phyloP scores from a whole-genome alignment of 192 early-diverging fungal genomes.

The Backusella australiensis region DNA sequence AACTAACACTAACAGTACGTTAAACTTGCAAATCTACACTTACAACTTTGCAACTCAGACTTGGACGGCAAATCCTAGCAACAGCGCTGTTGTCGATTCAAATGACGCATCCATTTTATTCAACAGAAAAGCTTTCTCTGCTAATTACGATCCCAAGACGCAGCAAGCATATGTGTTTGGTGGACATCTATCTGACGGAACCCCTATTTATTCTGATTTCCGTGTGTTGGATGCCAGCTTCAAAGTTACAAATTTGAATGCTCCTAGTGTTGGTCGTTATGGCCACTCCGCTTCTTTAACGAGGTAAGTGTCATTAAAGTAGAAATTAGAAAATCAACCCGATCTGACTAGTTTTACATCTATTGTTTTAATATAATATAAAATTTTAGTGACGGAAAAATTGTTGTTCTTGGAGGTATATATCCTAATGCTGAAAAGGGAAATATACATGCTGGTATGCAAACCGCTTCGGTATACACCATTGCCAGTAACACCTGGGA shows the following conservation, averaged over 20 bases:
- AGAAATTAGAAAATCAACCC: neutral
- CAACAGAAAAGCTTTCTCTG: conserved; percentile 15
- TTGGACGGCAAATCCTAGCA: conserved; percentile 2
- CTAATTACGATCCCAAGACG: neutral
- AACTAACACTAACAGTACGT: neutral
- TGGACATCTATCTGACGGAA: neutral
- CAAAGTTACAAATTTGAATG: neutral
- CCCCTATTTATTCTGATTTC: conserved; percentile 7
- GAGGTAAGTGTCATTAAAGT: conserved; percentile 5
- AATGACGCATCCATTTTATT: neutral
- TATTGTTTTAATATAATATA: neutral
- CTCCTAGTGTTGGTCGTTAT: conserved; percentile 12
- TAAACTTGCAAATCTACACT: conserved; percentile 4
- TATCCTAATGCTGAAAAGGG: neutral
- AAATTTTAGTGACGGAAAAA: conserved; percentile 21
- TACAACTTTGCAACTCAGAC: conserved; percentile 7
- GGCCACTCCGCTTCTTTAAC: conserved; percentile 22
- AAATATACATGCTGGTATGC: neutral
- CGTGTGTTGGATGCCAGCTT: conserved; percentile 10
- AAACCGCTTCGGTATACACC: conserved; percentile 16
- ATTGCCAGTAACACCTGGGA: neutral
- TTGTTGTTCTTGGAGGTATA: conserved; percentile 32
- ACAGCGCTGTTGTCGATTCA: neutral
- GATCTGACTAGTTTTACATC: neutral
- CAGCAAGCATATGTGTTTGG: conserved; percentile 22